A percentile compares a stretch with the other conserved stretches of the same genome.
phyloP scores from a whole-genome alignment of 1,284 basidiomycete species.

The Rhodotorula sp. region DNA sequence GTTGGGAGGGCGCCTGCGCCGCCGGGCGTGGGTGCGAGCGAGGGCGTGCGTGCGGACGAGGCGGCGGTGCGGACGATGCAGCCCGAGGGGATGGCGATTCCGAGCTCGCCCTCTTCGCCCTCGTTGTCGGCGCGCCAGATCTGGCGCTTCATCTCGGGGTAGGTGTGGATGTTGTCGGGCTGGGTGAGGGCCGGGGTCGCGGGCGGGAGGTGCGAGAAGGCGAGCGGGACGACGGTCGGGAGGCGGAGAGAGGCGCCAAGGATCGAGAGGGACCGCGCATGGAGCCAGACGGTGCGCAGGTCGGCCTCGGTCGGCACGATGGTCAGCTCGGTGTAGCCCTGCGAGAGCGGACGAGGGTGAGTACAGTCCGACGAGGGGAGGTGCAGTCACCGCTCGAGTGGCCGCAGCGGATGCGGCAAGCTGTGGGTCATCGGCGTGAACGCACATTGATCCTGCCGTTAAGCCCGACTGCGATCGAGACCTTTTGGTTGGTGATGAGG shows the following conservation, averaged over 20 bases:
- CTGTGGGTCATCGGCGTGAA: not conserved
- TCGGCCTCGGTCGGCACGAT: constrained; percentile 74
- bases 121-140: constrained; percentile 87
- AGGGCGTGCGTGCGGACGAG: constrained; percentile 1
- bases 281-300: constrained; percentile 75
- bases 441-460: constrained; percentile 36
- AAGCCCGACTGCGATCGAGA: constrained; percentile 32
- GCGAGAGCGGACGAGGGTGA: not conserved
- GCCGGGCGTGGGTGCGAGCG: constrained; percentile 4
- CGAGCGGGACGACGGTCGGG: constrained; percentile 60
- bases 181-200: constrained; percentile 70
- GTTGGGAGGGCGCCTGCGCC: not conserved
- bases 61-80: constrained; percentile 37
- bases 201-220: constrained; percentile 49
- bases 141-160: constrained; percentile 91
- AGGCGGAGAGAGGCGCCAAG: constrained; percentile 44
- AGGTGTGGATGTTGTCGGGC: constrained; percentile 69
- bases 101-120: constrained; percentile 88
- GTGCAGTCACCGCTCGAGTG: no score
- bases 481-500: constrained; percentile 37
- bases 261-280: constrained; percentile 80
- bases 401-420: not conserved
- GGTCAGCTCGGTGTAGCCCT: constrained; percentile 91
- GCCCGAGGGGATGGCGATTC: constrained; percentile 81
- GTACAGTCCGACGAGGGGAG: no score